Conservation (phyloP, 225 moss, liverwort and hornwort genomes). For the Straminergon stramineum region DNA sequence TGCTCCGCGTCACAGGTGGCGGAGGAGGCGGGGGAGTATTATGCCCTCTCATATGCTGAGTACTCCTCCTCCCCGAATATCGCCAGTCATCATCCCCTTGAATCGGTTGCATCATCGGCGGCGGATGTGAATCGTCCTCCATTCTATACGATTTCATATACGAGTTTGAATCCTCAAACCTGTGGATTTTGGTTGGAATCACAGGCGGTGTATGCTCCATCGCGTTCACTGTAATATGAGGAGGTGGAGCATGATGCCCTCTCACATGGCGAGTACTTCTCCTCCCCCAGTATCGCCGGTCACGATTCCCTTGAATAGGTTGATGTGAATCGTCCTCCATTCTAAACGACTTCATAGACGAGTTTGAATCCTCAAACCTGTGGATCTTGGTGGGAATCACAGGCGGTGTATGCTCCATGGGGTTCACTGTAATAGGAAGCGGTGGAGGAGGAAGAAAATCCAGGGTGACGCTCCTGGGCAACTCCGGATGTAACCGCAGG, state of each 20-base stretch:
- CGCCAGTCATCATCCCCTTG: slow-evolving; percentile 34
- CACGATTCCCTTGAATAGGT: slow-evolving; percentile 10
- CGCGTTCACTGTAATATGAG: slow-evolving; percentile 8
- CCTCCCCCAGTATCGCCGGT: slow-evolving; percentile 3
- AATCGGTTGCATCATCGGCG: slow-evolving; percentile 24
- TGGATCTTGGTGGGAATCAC: slow-evolving; percentile 12
- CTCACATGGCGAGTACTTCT: not conserved
- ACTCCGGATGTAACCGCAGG: slow-evolving; percentile 11
- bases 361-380: slow-evolving; percentile 16
- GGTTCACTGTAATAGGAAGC: slow-evolving; percentile 4
- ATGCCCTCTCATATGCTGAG: not conserved
- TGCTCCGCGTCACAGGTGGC: slow-evolving; percentile 26
- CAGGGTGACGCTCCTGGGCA: slow-evolving; percentile 14
- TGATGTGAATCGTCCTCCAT: slow-evolving; percentile 19
- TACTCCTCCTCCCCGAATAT: not conserved
- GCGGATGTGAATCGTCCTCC: slow-evolving; percentile 24
- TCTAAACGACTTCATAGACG: not conserved
- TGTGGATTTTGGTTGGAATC: slow-evolving; percentile 10
- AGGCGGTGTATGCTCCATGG: slow-evolving; percentile 39
- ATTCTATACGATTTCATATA: slow-evolving; percentile 22
- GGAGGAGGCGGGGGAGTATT: slow-evolving; percentile 44
- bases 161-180: slow-evolving; percentile 20
- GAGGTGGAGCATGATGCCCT: slow-evolving; percentile 20
- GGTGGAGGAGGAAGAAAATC: slow-evolving; percentile 36
- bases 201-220: slow-evolving; percentile 49